Evolutionary conservation across 2,329 filamentous ascomycete genomes (phyloP).

Genomic region (Paradendryphiella salina): DNA sequence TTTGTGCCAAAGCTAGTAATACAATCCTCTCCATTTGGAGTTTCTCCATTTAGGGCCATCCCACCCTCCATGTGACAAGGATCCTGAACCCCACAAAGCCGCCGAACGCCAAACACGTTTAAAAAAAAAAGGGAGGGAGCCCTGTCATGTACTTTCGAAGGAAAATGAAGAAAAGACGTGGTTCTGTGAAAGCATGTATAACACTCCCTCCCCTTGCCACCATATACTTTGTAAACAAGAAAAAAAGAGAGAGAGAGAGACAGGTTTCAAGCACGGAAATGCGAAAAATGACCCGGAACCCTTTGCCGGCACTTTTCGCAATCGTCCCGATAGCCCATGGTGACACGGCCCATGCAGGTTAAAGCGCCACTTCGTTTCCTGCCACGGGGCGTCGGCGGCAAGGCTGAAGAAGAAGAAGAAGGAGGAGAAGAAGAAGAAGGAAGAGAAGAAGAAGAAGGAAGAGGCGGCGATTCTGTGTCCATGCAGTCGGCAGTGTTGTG

Average conservation of each 20-base stretch:
- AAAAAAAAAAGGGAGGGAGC: background rate
- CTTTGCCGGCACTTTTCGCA: slow-evolving; percentile 54
- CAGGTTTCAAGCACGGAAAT: slow-evolving; percentile 44
- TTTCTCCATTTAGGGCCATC: too few species aligned
- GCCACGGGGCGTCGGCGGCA: slow-evolving; percentile 34
- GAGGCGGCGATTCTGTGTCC: slow-evolving; percentile 27
- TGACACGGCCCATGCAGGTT: slow-evolving; percentile 47
- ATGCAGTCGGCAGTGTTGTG: slow-evolving; percentile 33
- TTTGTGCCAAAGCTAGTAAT: too few species aligned
- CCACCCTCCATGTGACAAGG: too few species aligned
- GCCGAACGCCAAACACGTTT: background rate
- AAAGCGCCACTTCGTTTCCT: slow-evolving; percentile 47
- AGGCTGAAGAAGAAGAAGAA: slow-evolving; percentile 4
- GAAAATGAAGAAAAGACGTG: background rate
- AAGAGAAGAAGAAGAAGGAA: slow-evolving; percentile 3
- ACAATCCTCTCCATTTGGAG: too few species aligned
- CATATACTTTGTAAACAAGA: background rate
- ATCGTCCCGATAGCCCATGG: slow-evolving; percentile 55
- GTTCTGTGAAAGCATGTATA: background rate
- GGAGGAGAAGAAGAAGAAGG: slow-evolving; percentile 2
- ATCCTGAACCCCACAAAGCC: background rate
- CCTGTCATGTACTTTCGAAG: background rate
- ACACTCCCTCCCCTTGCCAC: background rate
- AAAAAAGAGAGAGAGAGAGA: background rate
- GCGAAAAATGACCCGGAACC: slow-evolving; percentile 56